Evolutionary conservation across 352 stramenopile species (phyloP), one percentile per base, ranked within the genome.

Genomic region (Plasmopara viticola): DNA sequence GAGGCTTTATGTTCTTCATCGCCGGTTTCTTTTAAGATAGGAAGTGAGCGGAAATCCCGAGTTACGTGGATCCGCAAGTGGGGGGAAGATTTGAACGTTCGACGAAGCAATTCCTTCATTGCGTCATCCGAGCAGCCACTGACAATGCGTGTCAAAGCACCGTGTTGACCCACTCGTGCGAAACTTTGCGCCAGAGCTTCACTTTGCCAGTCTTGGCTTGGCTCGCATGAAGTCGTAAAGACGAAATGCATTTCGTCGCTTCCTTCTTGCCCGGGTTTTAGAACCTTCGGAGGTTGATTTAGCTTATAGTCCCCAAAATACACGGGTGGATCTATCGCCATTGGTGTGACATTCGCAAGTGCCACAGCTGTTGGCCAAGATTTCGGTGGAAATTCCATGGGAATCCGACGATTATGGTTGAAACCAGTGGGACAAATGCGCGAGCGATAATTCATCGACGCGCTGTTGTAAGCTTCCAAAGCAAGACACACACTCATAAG

Each of bases 191-290:
- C 68, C 42, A 94, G 58, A 17, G 86, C 60, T 31, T 91, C 74
- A 20, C 76, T 87, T 51, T 88, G 75, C 83, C 80, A 90, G 50
- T 94, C 53, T 35, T 88, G 70, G 20, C 75, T 62, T 0, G 69
- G 51, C 17, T 78, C 65, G 43, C 83, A 94, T 0, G 73, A 76
- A 10, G 78, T 86, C 4, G 68, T 72, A 51, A 88, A 90, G 0
- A 91, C 83, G 44, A 91, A 90, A 47, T 94, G 78, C 14, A 90
- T 38, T 12, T 87, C 69, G 12, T 91, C 67, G 48, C 75, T 85
- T 18, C 58, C 60, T 37, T 60, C 43, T 46, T 82, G 57, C 0
- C 65, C 74, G 20, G 71, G 53, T 34, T 65, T 64, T 34, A 62
- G n/a, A 2, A 58, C 44, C 8, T 51, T 14, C 6, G 15, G 13